Conservation (phyloP, 2,329 filamentous ascomycete genomes). For the Fusarium mangiferae region DNA sequence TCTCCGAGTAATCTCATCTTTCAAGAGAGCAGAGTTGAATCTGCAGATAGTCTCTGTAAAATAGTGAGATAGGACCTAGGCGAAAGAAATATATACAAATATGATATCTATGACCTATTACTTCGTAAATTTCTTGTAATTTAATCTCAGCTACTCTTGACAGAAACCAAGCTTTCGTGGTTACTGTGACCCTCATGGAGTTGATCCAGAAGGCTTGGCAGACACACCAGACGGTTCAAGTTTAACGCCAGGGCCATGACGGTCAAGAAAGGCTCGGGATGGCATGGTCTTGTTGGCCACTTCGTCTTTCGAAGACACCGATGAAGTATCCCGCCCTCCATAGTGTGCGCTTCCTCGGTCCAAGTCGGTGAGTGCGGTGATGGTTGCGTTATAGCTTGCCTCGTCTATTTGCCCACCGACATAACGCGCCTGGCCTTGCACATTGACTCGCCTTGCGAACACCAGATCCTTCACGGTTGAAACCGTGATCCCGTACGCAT, state of each 20-base stretch:
- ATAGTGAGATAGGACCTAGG: background rate
- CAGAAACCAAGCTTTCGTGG: background rate
- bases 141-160: background rate
- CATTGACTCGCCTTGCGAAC: slow-evolving; percentile 34
- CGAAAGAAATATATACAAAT: background rate
- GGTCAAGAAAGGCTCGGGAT: slow-evolving; percentile 1
- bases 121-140: background rate
- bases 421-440: slow-evolving; percentile 24
- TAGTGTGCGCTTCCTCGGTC: slow-evolving; percentile 3
- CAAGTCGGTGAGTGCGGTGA: slow-evolving; percentile 2
- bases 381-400: slow-evolving; percentile 9
- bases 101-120: background rate
- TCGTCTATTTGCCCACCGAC: slow-evolving; percentile 18
- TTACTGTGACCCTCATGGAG: background rate
- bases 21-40: background rate
- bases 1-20: background rate
- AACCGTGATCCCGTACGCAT: slow-evolving; percentile 38
- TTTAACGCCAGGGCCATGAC: background rate
- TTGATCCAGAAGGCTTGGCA: background rate
- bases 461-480: slow-evolving; percentile 42
- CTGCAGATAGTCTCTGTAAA: too few species aligned
- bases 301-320: background rate
- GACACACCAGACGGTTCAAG: background rate
- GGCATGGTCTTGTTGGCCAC: background rate
- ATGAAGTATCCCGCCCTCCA: background rate